Conservation (phyloP, 2,329 filamentous ascomycete species). For the Xylariaceae sp. region DNA sequence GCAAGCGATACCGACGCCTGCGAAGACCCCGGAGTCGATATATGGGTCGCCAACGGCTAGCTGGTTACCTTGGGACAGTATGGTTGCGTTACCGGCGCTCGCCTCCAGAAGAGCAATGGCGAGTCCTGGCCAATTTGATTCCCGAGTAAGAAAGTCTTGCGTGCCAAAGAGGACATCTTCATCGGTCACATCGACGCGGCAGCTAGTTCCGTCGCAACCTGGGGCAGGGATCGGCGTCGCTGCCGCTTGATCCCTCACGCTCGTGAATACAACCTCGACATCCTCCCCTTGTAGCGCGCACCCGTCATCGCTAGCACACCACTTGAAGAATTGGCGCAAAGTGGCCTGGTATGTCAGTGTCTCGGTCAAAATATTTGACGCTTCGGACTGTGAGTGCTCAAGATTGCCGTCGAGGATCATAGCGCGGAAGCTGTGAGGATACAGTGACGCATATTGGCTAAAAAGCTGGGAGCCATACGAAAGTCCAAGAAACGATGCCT, state of each 20-base stretch:
- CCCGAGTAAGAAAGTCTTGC: slow-evolving; percentile 30
- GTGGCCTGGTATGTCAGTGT: slow-evolving; percentile 35
- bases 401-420: slow-evolving; percentile 45
- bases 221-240: slow-evolving; percentile 35
- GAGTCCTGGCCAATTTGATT: slow-evolving; percentile 23
- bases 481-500: slow-evolving; percentile 35
- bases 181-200: slow-evolving; percentile 28
- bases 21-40: slow-evolving; percentile 24
- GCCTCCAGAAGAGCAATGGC: slow-evolving; percentile 28
- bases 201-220: slow-evolving; percentile 30
- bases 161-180: slow-evolving; percentile 34
- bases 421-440: slow-evolving; percentile 40
- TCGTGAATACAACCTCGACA: slow-evolving; percentile 22
- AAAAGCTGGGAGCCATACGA: slow-evolving; percentile 47
- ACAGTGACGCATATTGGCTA: slow-evolving; percentile 42
- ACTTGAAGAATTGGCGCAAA: slow-evolving; percentile 37
- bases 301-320: slow-evolving; percentile 31
- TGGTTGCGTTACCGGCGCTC: slow-evolving; percentile 35
- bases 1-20: slow-evolving; percentile 36
- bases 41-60: slow-evolving; percentile 24
- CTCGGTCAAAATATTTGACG: slow-evolving; percentile 36
- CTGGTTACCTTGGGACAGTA: slow-evolving; percentile 29
- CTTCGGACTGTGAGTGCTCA: slow-evolving; percentile 38
- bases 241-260: slow-evolving; percentile 30
- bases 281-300: slow-evolving; percentile 34